Evolutionary conservation across 2,329 filamentous ascomycete genomes (phyloP), one percentile per base, ranked within the genome.

Genomic region (Penicillium fuscoglaucum): DNA sequence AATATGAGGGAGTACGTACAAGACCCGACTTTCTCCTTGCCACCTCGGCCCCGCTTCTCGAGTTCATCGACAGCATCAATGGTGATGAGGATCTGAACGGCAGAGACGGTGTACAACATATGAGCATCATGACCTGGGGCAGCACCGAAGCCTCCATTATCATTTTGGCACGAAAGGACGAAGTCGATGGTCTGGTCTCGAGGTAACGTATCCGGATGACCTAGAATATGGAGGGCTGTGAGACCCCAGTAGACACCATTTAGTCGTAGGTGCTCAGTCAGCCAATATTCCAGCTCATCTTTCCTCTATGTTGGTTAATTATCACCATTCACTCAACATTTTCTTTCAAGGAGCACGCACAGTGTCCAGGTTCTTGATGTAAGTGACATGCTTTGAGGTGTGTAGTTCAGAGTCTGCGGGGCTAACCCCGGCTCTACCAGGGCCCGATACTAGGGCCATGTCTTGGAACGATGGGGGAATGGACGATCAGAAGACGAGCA

Each of bases 171-270:
- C n/a, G 90, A 93, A 51, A 97, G 84, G n/a, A 98, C 90, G 77
- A 96, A 99, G 66, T 93, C 86, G 70, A 99, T 88, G 26, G 95
- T 90, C 61, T 90, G 87, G 53, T 87, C 82, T 54, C 90, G 86
- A 12, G 93, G 89, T 10, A 99, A 84, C 3, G 89, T 91, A 61
- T 96, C 86, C 1, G 93, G 91, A 56, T 84, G 88, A 49, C 87
- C 85, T 59, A 99, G 86, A 29, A 98, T 83, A 79, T 96, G 90
- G 41, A 98, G 84, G 7, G 93, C 89, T 7, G 88, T 95, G 57
- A 99, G 79, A 15, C 95, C 95, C 95, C 95, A 99, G 77, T 99
- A 99, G 48, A 99, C 85, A 45, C 95, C 95, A 74, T 95, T 97
- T 58, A 99, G 84, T 61, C 95, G 91, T 66, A 99, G 83, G 74